A percentile compares a stretch with the other conserved stretches of the same genome.
phyloP scores from a whole-genome alignment of 139 green algal species.

The Closterium sp. region DNA sequence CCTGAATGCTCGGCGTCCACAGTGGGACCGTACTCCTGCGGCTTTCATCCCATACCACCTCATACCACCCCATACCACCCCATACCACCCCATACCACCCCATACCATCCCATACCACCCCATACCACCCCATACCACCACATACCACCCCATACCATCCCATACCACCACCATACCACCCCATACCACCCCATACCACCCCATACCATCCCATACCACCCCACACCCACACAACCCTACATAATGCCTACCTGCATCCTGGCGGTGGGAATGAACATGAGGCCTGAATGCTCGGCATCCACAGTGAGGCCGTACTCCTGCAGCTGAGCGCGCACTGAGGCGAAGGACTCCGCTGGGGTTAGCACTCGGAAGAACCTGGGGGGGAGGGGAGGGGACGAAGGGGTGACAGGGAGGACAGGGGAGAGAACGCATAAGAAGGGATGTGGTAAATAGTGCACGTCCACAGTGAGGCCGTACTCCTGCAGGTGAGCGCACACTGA shows the following conservation, averaged over 20 bases:
- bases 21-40: too few relatives aligned
- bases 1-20: too few relatives aligned
- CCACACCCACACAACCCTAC: too few relatives aligned
- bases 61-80: not conserved
- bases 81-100: too few relatives aligned
- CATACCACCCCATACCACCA: not conserved
- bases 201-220: not conserved
- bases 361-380: slow-evolving; percentile 29
- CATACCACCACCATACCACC: too few relatives aligned
- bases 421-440: not conserved
- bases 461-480: not conserved
- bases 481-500: too few relatives aligned
- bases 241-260: slow-evolving; percentile 45
- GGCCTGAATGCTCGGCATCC: slow-evolving; percentile 52
- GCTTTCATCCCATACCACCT: not conserved
- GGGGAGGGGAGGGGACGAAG: not conserved
- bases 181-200: not conserved
- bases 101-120: not conserved
- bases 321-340: slow-evolving; percentile 1
- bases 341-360: slow-evolving; percentile 2
- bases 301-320: not conserved
- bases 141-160: too few relatives aligned
- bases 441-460: too few relatives aligned
- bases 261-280: slow-evolving; percentile 57
- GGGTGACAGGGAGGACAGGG: not conserved